phyloP scores from a whole-genome alignment of 805 yeast species.

The Yamadazyma akitaensis region DNA sequence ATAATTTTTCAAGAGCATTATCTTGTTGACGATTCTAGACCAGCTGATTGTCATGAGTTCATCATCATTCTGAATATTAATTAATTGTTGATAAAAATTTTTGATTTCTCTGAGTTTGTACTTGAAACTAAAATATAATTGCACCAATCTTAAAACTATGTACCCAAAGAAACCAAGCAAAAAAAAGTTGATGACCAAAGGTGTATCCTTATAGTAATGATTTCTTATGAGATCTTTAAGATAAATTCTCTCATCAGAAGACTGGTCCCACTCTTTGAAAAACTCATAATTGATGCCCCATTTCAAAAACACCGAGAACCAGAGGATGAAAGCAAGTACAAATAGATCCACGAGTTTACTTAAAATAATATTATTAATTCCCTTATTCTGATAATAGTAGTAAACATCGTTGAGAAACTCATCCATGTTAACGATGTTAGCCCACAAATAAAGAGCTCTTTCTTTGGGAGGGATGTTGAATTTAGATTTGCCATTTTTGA shows the following conservation, averaged over 20 bases:
- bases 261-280: conserved; percentile 26
- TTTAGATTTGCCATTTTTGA: conserved; percentile 10
- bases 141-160: conserved; percentile 49
- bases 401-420: conserved; percentile 80
- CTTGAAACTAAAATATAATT: conserved; percentile 54
- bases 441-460: conserved; percentile 93
- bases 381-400: conserved; percentile 80
- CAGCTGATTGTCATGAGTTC: conserved; percentile 93
- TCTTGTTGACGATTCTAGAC: conserved; percentile 76
- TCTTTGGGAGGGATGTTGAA: conserved; percentile 49
- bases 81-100: conserved; percentile 69
- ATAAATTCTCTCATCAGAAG: conserved; percentile 16
- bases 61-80: conserved; percentile 63
- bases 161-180: conserved; percentile 60
- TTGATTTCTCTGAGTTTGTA: conserved; percentile 69
- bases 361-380: conserved; percentile 73
- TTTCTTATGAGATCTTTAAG: conserved; percentile 32
- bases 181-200: conserved; percentile 49
- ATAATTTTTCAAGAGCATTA: conserved; percentile 73
- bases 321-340: conserved; percentile 75
- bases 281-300: conserved; percentile 69
- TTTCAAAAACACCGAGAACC: conserved; percentile 72
- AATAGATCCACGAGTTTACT: conserved; percentile 62
- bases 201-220: conserved; percentile 44
- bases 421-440: conserved; percentile 90